Evolutionary conservation across 2,329 filamentous ascomycete genomes (phyloP).

Genomic region (Curvularia verruculosa): DNA sequence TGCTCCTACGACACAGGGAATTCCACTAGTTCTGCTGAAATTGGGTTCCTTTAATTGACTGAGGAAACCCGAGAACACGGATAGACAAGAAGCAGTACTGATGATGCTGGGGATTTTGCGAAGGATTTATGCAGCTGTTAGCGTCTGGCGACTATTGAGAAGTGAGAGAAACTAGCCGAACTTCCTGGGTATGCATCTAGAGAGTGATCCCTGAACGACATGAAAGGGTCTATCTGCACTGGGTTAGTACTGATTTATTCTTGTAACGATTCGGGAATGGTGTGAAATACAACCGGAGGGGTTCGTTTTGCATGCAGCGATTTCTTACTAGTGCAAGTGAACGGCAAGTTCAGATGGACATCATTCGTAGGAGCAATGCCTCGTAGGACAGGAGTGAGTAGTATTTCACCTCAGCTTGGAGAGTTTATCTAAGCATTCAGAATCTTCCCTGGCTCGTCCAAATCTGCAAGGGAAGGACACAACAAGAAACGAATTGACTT

Average conservation of each 20-base stretch:
- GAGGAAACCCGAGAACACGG: not conserved
- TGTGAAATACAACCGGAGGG: not conserved
- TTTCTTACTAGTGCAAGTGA: not conserved
- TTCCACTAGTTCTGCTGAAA: not conserved
- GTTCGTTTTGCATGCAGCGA: not conserved
- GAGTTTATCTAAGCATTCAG: not conserved
- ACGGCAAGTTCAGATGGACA: not conserved
- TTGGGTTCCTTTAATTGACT: not conserved
- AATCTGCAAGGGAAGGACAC: slow-evolving; percentile 56
- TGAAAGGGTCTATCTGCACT: not conserved
- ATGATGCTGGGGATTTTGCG: not conserved
- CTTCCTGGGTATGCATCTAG: not conserved
- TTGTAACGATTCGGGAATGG: not conserved
- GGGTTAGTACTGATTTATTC: not conserved
- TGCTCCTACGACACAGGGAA: not conserved
- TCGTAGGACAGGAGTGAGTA: not conserved
- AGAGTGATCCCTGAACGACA: not conserved
- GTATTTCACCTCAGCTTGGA: not conserved
- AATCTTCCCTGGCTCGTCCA: slow-evolving; percentile 50
- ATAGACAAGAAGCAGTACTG: not conserved
- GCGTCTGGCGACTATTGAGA: not conserved
- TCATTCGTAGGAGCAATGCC: not conserved
- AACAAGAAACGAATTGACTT: slow-evolving; percentile 47
- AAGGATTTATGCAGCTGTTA: not conserved
- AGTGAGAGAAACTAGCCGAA: not conserved